Conservation (phyloP, 345 rosid species). For the Alliaria petiolata region DNA sequence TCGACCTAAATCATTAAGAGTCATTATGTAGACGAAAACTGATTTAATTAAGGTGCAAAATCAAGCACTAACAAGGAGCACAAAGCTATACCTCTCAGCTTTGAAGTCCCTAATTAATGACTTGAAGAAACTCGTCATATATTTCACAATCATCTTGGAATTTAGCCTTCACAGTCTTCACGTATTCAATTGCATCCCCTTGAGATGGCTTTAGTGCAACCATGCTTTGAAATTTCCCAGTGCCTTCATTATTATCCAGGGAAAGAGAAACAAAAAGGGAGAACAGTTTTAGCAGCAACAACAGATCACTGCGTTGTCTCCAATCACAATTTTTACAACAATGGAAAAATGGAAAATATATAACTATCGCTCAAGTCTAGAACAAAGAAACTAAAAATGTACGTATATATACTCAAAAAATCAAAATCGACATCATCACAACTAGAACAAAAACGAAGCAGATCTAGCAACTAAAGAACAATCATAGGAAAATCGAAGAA, state of each 20-base stretch:
- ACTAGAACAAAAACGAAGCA: too few relatives aligned
- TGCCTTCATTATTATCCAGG: constrained; percentile 35
- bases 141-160: constrained; percentile 70
- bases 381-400: too few relatives aligned
- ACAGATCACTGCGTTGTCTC: too few relatives aligned
- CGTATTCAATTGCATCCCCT: constrained; percentile 64
- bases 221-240: constrained; percentile 18
- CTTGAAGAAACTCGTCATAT: constrained; percentile 46
- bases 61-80: background rate
- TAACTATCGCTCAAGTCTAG: too few relatives aligned
- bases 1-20: too few relatives aligned
- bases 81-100: background rate
- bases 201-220: background rate
- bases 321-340: too few relatives aligned
- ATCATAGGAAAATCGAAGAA: too few relatives aligned
- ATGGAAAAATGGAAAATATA: too few relatives aligned
- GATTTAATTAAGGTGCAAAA: background rate
- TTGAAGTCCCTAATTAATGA: background rate
- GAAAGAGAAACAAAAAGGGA: background rate
- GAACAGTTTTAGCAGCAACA: background rate
- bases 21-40: too few relatives aligned
- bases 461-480: too few relatives aligned
- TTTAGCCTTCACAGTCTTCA: constrained; percentile 75
- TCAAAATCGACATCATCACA: background rate
- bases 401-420: too few relatives aligned